phyloP scores from a whole-genome alignment of 1,139 yeast species.

The Candida sojae region DNA sequence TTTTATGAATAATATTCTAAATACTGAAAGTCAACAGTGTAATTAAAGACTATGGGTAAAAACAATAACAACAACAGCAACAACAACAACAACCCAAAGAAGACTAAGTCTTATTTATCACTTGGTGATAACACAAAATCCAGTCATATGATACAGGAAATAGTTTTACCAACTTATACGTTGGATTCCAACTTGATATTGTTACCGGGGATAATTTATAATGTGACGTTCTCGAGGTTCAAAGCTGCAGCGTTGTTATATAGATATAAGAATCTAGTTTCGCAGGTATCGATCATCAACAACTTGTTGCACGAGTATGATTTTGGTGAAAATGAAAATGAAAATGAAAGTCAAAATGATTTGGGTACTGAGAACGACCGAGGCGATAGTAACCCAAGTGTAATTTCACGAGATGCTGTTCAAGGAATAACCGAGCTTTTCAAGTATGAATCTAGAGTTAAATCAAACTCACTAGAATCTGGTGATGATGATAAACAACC shows the following conservation, averaged over 20 bases:
- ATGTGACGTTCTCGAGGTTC: conserved; percentile 50
- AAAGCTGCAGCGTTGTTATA: conserved; percentile 51
- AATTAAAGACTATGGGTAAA: neutral
- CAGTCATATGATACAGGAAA: conserved; percentile 10
- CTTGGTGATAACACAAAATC: neutral
- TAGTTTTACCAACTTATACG: conserved; percentile 39
- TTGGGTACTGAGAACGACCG: neutral
- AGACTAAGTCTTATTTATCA: too few species aligned
- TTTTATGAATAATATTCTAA: neutral
- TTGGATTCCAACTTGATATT: conserved; percentile 51
- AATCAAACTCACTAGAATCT: conserved; percentile 5
- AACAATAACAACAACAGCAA: neutral
- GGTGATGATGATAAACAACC: neutral
- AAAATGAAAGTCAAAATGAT: neutral
- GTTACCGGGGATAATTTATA: conserved; percentile 62
- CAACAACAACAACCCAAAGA: too few species aligned
- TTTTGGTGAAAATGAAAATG: conserved; percentile 16
- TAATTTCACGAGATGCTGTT: conserved; percentile 36
- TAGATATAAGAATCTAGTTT: conserved; percentile 33
- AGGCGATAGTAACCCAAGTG: conserved; percentile 17
- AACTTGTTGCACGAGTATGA: conserved; percentile 37
- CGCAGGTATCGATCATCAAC: conserved; percentile 31
- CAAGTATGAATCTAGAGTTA: conserved; percentile 20
- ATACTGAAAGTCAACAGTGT: neutral
- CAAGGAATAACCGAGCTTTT: conserved; percentile 36